Base-by-base conservation (phyloP, 1,139 yeast species). In the Yamadazyma membranifaciens region DNA sequence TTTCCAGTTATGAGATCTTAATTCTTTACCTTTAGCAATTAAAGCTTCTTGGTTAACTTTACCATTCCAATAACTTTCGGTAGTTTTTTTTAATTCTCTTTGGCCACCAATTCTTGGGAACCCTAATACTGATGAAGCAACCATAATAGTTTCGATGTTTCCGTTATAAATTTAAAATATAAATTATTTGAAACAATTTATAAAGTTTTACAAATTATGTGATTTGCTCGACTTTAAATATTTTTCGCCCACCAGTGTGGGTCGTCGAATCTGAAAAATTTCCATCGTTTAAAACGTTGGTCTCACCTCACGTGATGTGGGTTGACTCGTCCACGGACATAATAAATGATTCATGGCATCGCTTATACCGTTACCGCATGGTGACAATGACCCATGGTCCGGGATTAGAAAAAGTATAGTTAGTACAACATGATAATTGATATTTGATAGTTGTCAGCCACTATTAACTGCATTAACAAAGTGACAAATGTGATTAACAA, bases 101-200 rank as follows among this genome's bases (percentile, higher is more conserved):
- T 89, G 89, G 59, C 96, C 95, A 65, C 98, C 94, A 60, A 85
- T 91, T 81, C 98, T 92, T 78, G 98, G 98, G 91, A 91, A 91
- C 72, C 98, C 98, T 76, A 91, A 83, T 60, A 91, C 94, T 63
- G 96, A 82, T 55, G 98, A 91, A 73, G 83, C 84, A 72, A 91
- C 97, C 97, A 91, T 89, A 63, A 22, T 44, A 30, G 4, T 11
- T 27, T 25, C n/a, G n/a, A n/a, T 25, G 28, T 25, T n/a, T 35
- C 12, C 17, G 25, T 16, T 25, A 24, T 33, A 33, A 25, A 9
- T 25, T 34, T 25, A 25, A 20, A 11, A 12, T 33, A 13, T 24
- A 17, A 15, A 33, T n/a, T n/a, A n/a, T n/a, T n/a, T n/a, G n/a
- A n/a, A n/a, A n/a, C n/a, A 22, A 22, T 29, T 30, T 29, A 13